Conservation (phyloP, 306 rosid genomes). For the Quercus agrifolia region DNA sequence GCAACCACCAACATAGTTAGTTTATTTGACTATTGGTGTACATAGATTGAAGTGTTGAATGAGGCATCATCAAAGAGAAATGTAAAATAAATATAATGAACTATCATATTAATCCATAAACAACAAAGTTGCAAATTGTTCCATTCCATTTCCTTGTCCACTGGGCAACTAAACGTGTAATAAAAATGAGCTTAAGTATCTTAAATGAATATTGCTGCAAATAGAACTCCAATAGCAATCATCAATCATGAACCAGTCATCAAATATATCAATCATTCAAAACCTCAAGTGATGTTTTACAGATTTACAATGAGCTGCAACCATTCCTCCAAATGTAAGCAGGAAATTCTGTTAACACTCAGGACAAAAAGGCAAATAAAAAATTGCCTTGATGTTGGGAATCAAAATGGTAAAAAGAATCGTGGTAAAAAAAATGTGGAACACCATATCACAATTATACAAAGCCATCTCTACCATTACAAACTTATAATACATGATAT, state of each 20-base stretch:
- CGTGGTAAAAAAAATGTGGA: conserved; percentile 6
- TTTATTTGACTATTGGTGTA: too few relatives aligned
- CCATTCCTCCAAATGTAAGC: conserved; percentile 7
- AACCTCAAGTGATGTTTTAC: not conserved
- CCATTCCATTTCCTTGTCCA: too few relatives aligned
- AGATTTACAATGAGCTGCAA: conserved; percentile 7
- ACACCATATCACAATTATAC: conserved; percentile 24
- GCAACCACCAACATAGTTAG: too few relatives aligned
- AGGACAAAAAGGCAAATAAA: conserved; percentile 39
- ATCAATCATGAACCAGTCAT: not conserved
- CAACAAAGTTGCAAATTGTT: too few relatives aligned
- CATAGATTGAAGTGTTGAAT: too few relatives aligned
- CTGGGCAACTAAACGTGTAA: too few relatives aligned
- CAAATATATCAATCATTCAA: not conserved
- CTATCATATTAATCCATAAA: not conserved
- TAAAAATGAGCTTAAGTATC: too few relatives aligned
- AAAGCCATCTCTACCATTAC: conserved; percentile 35
- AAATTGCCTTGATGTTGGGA: conserved; percentile 36
- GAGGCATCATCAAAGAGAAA: too few relatives aligned
- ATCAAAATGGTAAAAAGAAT: not conserved
- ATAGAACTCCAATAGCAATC: not conserved
- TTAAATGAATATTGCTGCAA: not conserved
- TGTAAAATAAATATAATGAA: not conserved
- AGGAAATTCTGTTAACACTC: conserved; percentile 10
- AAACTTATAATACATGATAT: conserved; percentile 42